These are phyloP conservation scores for Podosphaera aphanis DNA, from an alignment of 2,329 filamentous ascomycete genomes.

Conservation along the genomic window DNA sequence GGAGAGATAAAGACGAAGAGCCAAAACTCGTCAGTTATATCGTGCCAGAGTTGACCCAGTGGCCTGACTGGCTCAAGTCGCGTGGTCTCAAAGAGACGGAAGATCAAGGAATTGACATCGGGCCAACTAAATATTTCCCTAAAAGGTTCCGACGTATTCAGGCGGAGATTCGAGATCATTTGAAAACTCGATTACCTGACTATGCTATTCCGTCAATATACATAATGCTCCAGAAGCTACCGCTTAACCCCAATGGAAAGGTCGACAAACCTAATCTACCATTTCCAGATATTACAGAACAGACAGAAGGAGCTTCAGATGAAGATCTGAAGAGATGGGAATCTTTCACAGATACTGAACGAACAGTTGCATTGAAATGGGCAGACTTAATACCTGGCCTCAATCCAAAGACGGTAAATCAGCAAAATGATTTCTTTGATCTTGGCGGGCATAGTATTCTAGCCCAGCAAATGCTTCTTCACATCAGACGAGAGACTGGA, in stretches of 20 bases:
- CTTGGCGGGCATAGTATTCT: slow-evolving; percentile 60
- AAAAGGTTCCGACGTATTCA: slow-evolving; percentile 23
- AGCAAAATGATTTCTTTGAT: slow-evolving; percentile 50
- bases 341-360: slow-evolving; percentile 32
- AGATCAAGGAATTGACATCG: slow-evolving; percentile 10
- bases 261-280: slow-evolving; percentile 59
- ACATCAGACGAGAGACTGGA: slow-evolving; percentile 37
- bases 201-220: slow-evolving; percentile 58
- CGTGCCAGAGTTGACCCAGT: slow-evolving; percentile 57
- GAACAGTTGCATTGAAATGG: slow-evolving; percentile 49
- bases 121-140: neutral
- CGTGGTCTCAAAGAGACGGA: slow-evolving; percentile 27
- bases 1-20: slow-evolving; percentile 67
- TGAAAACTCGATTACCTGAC: slow-evolving; percentile 46
- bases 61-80: slow-evolving; percentile 41
- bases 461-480: slow-evolving; percentile 58
- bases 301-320: slow-evolving; percentile 30
- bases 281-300: slow-evolving; percentile 47
- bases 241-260: slow-evolving; percentile 71
- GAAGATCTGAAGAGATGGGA: neutral
- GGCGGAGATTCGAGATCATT: slow-evolving; percentile 33
- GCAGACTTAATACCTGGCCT: slow-evolving; percentile 42
- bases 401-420: slow-evolving; percentile 41
- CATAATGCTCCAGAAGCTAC: slow-evolving; percentile 48
- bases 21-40: slow-evolving; percentile 73